Evolutionary conservation across 768 basidiomycete genomes (phyloP), one percentile per base, ranked within the genome.

Genomic region (Lactifluus subvellereus): DNA sequence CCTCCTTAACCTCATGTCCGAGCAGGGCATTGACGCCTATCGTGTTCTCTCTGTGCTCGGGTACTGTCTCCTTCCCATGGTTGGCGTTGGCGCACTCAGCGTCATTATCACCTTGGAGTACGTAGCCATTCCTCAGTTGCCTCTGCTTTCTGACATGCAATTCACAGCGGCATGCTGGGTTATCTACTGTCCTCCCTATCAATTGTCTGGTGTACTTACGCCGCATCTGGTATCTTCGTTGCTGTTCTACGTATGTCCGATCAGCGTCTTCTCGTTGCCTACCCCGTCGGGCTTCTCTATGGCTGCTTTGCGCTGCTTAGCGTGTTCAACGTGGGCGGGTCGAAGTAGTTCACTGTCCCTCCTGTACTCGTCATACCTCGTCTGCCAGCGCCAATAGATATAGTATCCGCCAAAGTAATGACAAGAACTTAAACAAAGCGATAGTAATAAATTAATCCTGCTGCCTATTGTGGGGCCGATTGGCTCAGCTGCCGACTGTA

Each of bases 61-160:
- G 4, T 99, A 99, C 72, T 98, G 97, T 71, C 78, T 99, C 42
- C 76, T 99, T 37, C 97, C 96, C 4, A 94, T 99, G 89, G 96
- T 99, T 43, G 91, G 92, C 16, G 86, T 98, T 4, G 88, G 94
- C 40, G 88, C 89, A 22, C 79, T 96, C 27, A 94, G 93, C 68
- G 91, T 98, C 54, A 82, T 89, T 70, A 79, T 92, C 45, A 86
- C 88, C 20, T 82, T 98, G 54, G 91, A 98, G 94, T 96, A 74
- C 53, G 93, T 84, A 16, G 32, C 22, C 48, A 62, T 58, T 43
- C 43, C 62, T 52, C 47, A 33, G 18, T 48, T 60, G 27, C 50
- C 51, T 61, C 58, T 27, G 59, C 10, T 45, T 48, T 38, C 47
- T 64, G 65, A 71, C 60, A 49, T 47, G 47, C 30, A 22, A 33